These are phyloP conservation scores for Pichia sp. DNA, from an alignment of 1,139 yeast genomes.

Conservation along the genomic window DNA sequence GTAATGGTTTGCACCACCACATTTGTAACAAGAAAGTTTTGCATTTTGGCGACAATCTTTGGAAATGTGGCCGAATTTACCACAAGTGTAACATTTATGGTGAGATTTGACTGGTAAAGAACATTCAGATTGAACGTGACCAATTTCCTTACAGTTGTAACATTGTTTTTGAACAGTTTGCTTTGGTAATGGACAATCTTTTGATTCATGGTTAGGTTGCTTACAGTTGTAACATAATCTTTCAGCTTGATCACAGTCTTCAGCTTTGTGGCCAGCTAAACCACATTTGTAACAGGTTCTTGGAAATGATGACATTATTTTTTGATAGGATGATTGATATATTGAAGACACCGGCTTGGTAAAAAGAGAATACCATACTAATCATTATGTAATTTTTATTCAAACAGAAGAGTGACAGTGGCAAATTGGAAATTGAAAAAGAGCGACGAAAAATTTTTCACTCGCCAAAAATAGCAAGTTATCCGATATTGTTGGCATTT, in stretches of 20 bases:
- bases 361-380: no score
- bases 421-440: background rate
- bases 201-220: constrained; percentile 83
- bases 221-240: constrained; percentile 92
- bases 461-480: no score
- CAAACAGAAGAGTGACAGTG: background rate
- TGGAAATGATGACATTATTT: constrained; percentile 54
- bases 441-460: no score
- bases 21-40: constrained; percentile 65
- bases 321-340: background rate
- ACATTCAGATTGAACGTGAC: constrained; percentile 66
- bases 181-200: constrained; percentile 82
- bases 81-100: constrained; percentile 75
- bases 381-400: no score
- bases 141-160: constrained; percentile 68
- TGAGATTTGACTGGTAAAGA: constrained; percentile 42
- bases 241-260: constrained; percentile 73
- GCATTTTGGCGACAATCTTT: constrained; percentile 45
- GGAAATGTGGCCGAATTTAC: constrained; percentile 78
- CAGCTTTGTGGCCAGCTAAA: constrained; percentile 87
- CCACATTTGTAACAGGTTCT: constrained; percentile 92
- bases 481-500: no score
- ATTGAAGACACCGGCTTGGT: background rate
- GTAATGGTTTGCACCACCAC: constrained; percentile 91
- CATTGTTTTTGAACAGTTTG: constrained; percentile 81